A percentile compares a stretch with the other conserved stretches of the same genome.
These are phyloP conservation scores for Alnus glutinosa DNA, from an alignment of 306 rosid genomes.

Conservation along the genomic window DNA sequence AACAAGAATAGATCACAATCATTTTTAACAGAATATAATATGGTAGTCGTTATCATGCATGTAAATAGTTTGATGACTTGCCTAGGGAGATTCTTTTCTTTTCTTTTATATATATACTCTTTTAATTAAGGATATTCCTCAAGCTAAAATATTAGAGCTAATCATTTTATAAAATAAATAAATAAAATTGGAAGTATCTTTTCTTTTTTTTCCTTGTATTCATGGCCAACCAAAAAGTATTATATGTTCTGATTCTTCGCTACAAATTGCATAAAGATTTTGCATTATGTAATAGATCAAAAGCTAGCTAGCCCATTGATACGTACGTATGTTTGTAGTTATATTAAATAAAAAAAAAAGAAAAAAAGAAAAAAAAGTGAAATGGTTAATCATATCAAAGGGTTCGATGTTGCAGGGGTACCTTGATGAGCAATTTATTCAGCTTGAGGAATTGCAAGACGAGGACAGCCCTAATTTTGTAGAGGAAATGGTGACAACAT, in stretches of 20 bases:
- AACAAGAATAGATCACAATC: neutral
- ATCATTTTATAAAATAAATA: neutral
- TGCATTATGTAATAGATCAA: too few species aligned
- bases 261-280: too few species aligned
- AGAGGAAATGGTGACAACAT: slow-evolving; percentile 73
- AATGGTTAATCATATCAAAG: neutral
- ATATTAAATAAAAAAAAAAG: too few species aligned
- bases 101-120: neutral
- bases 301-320: too few species aligned
- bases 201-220: too few species aligned
- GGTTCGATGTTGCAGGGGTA: slow-evolving; percentile 45
- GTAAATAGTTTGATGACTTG: too few species aligned
- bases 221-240: too few species aligned
- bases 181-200: neutral
- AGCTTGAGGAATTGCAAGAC: slow-evolving; percentile 81
- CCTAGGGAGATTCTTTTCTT: neutral
- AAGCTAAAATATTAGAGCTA: neutral
- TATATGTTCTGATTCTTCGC: too few species aligned
- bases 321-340: too few species aligned
- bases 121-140: neutral
- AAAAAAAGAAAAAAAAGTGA: neutral
- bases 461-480: slow-evolving; percentile 72
- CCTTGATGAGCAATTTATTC: slow-evolving; percentile 68
- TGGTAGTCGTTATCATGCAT: too few species aligned
- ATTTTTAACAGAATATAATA: neutral